Percentiles rank a stretch among this genome's conserved stretches.
Evolutionary conservation across 345 rosid genomes (phyloP).

Genomic region (Citrus glauca): DNA sequence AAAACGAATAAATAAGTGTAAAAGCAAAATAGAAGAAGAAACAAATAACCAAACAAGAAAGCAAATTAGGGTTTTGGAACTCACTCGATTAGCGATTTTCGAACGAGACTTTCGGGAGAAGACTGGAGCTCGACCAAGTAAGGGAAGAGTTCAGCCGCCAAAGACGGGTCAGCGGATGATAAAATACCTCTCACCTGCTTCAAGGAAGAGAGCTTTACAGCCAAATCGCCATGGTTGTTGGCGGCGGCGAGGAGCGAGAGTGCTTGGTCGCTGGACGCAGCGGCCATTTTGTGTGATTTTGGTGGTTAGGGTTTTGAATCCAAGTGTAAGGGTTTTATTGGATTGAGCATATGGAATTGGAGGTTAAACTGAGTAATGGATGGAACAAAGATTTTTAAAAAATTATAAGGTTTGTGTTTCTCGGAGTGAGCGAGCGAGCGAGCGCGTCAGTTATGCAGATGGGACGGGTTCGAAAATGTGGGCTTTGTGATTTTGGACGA

Average conservation of each 20-base stretch:
- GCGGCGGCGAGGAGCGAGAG: slow-evolving; percentile 80
- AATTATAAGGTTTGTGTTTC: too few species aligned
- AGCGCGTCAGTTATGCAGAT: neutral
- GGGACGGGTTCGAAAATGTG: neutral
- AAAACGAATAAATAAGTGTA: neutral
- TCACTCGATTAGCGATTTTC: slow-evolving; percentile 72
- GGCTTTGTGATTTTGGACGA: neutral
- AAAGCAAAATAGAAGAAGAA: neutral
- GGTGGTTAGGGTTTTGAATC: slow-evolving; percentile 12
- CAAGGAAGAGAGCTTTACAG: slow-evolving; percentile 84
- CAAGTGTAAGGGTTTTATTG: slow-evolving; percentile 4
- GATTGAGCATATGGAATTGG: slow-evolving; percentile 2
- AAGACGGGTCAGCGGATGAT: slow-evolving; percentile 56
- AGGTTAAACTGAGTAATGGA: neutral
- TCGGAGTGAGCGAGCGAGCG: neutral
- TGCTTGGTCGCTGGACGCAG: slow-evolving; percentile 58
- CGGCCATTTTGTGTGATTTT: slow-evolving; percentile 3
- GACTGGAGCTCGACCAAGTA: slow-evolving; percentile 72
- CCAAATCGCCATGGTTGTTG: slow-evolving; percentile 74
- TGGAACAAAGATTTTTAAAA: too few species aligned
- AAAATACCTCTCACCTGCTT: slow-evolving; percentile 75
- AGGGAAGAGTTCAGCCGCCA: slow-evolving; percentile 74
- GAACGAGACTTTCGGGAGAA: slow-evolving; percentile 71
- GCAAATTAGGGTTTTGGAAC: slow-evolving; percentile 43
- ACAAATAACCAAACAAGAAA: neutral